Evolutionary conservation across 2,329 filamentous ascomycete genomes (phyloP), one percentile per base, ranked within the genome.

Genomic region (Cordyceps cateniannulata): DNA sequence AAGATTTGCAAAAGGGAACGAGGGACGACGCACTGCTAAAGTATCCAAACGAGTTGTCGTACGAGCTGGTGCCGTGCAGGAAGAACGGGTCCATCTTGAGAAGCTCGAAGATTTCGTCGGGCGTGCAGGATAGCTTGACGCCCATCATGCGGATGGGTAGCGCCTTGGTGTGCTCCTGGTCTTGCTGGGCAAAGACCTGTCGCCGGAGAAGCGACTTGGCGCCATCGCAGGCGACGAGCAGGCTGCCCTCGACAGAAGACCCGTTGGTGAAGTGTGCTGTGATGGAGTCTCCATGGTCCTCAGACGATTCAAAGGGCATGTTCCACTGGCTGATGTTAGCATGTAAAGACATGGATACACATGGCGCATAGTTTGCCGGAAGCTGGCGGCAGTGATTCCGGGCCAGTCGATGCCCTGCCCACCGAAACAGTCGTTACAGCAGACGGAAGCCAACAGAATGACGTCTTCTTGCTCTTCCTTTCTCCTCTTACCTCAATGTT

Each of bases 171-270:
- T 71, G 65, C 1, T 69, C 64, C 10, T 65, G 50, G 18, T 45
- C 32, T 24, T 64, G 59, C 1, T 70, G 66, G 0, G 74, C 73
- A 57, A 77, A 74, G 1, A 79, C 50, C 3, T 66, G 61, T 16
- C 68, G 69, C 1, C 81, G 76, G 3, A 75, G 71, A 9, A 72
- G 72, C 1, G 80, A 83, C 16, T 72, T 73, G 10, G 76, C 72
- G 0, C 82, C 81, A 65, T 85, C 82, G 62, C 80, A 81, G 14
- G 76, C 81, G 6, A 82, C 71, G 0, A 84, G 67, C 1, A 84
- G 66, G 7, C 71, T 68, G 0, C 81, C 81, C 0, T 65, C 69
- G 27, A 61, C 72, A 1, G 71, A 71, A 0, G 76, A 72, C 3
- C 75, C 77, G 63, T 83, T 80, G 5, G 77, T 74, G 62, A 84